A percentile compares a stretch with the other conserved stretches of the same genome.
These are phyloP conservation scores for Pisolithus albus DNA, from an alignment of 768 basidiomycete genomes.

Conservation along the genomic window DNA sequence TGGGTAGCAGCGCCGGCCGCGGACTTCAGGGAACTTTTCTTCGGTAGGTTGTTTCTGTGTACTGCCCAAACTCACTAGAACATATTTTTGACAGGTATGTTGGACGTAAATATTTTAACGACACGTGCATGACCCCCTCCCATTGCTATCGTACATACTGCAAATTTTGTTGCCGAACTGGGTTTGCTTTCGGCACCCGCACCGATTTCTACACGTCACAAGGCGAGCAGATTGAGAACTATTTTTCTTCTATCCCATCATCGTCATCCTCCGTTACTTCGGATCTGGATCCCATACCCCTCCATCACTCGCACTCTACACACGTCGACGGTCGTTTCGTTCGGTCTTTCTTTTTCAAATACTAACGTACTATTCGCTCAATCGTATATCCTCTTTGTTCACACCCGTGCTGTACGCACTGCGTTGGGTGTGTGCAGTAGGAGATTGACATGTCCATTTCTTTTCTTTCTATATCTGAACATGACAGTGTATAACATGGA, in stretches of 20 bases:
- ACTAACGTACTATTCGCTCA: constrained; percentile 1
- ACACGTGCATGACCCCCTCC: constrained; percentile 14
- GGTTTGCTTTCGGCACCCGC: too few relatives aligned
- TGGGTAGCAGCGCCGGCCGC: constrained; percentile 26
- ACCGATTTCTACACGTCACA: neutral
- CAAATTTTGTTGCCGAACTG: constrained; percentile 26
- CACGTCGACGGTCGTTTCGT: neutral
- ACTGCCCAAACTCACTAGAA: too few relatives aligned
- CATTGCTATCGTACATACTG: constrained; percentile 27
- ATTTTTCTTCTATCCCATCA: neutral
- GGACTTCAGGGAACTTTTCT: constrained; percentile 16
- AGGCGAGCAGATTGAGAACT: neutral
- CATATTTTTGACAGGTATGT: constrained; percentile 7
- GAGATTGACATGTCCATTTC: neutral
- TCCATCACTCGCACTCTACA: neutral
- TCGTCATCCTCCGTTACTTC: neutral
- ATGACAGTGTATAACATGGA: too few relatives aligned
- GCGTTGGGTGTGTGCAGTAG: neutral
- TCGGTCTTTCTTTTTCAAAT: neutral
- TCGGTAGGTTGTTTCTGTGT: neutral
- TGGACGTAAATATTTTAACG: constrained; percentile 22
- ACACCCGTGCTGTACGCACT: neutral
- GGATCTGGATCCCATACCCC: neutral
- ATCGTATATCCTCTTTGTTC: neutral
- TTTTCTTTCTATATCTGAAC: neutral